Base-by-base conservation (phyloP, 164 flowering plant species). In the Saururus chinensis region DNA sequence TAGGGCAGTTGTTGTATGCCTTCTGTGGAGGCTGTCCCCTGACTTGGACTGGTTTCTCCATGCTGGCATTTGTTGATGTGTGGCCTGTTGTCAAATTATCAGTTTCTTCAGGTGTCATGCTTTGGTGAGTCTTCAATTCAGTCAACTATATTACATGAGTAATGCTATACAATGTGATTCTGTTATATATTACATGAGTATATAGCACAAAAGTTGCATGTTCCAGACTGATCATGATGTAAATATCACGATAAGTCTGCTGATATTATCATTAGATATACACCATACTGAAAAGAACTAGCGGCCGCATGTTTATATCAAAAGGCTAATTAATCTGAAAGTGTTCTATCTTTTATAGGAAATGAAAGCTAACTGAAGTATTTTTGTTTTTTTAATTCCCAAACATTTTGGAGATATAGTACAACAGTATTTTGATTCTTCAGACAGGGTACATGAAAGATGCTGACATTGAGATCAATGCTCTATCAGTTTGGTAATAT, bases 11-110 rank as follows among this genome's bases (percentile, higher is more conserved):
- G 24, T 1, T 51, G 23, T 80, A 53, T 41, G 42, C 75, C 22
- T 13, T 62, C 0, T 66, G 70, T 49, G 83, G 88, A 5, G 71
- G 83, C 9, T 85, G 87, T 48, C 73, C 60, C 0, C 76, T 76
- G 5, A 85, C 90, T 5, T 85, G 87, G 90, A 78, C 35, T 8
- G 87, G 90, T 30, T 77, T 85, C 72, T 79, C 87, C 4, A 1
- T 56, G 1, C 37, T 68, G 4, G 92, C 92, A 9, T 80, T 82
- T 60, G 69, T 64, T 45, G 87, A 79, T 66, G 74, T 86, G 2
- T 75, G 81, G 78, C 83, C 78, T 0, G 70, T 84, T 1, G 22
- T 81, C 60, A 84, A 81, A 71, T 82, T 86, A 12, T 84, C 92
- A 14, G 1, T 78, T 16, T 76, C 92, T 0, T 84, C 92, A 53